phyloP scores from a whole-genome alignment of 163 green algal species.

The Chlorella variabilis region DNA sequence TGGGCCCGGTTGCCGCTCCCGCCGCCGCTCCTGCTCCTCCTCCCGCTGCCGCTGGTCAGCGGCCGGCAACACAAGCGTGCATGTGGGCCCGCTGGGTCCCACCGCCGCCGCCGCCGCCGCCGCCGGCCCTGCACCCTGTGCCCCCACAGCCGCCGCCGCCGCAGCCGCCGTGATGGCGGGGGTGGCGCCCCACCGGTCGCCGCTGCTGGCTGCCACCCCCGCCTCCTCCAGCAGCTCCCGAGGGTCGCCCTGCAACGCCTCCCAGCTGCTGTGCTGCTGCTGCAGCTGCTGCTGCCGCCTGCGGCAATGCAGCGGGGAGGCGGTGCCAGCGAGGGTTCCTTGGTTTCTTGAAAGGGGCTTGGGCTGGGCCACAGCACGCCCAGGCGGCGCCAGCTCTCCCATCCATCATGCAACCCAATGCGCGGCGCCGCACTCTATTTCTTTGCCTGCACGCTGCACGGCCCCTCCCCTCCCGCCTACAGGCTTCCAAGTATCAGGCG shows the following conservation, averaged over 20 bases:
- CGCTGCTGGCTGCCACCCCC: neutral
- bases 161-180: neutral
- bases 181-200: neutral
- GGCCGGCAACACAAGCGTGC: neutral
- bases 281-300: slow-evolving; percentile 2
- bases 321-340: no score
- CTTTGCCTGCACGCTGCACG: neutral
- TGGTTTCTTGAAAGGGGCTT: neutral
- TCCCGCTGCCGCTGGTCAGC: neutral
- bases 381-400: neutral
- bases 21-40: neutral
- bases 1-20: neutral
- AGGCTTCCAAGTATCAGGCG: no score
- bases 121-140: neutral
- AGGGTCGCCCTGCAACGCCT: neutral
- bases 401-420: no score
- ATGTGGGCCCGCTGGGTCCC: no score
- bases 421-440: neutral
- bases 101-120: no score
- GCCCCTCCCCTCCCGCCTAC: no score
- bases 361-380: neutral
- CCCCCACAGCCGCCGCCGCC: neutral
- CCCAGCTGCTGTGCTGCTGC: slow-evolving; percentile 12
- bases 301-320: neutral
- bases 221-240: slow-evolving; percentile 6